Conservation (phyloP, 2,329 filamentous ascomycete species). For the Penicillium sp. region DNA sequence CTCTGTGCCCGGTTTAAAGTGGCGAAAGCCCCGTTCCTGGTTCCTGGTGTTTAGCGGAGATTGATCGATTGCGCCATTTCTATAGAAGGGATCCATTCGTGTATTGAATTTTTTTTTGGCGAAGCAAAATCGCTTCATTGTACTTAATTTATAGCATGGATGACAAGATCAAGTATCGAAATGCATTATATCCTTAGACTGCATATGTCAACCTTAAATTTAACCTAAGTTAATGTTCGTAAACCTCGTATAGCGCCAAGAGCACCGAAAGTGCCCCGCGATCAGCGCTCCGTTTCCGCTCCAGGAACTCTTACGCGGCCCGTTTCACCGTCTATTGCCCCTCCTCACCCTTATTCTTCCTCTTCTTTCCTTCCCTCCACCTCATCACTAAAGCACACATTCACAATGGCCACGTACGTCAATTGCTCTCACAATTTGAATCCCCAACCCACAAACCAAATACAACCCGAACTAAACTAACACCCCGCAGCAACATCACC, state of each 20-base stretch:
- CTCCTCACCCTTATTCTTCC: conserved; percentile 11
- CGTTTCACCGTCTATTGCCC: conserved; percentile 15
- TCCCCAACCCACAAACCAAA: not conserved
- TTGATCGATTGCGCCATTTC: not conserved
- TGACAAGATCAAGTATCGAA: not conserved
- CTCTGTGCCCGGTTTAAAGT: conserved; percentile 5
- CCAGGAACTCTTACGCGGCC: conserved; percentile 18
- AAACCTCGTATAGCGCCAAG: conserved; percentile 6
- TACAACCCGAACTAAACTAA: not conserved
- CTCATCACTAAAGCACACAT: conserved; percentile 8
- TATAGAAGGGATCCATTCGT: not conserved
- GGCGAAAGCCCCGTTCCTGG: conserved; percentile 11
- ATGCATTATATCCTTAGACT: not conserved
- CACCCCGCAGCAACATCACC: conserved; percentile 45
- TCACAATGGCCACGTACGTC: conserved; percentile 39
- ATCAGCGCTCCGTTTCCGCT: conserved; percentile 22
- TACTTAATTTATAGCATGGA: conserved; percentile 5
- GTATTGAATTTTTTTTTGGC: not conserved
- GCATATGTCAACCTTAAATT: not conserved
- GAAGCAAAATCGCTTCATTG: not conserved
- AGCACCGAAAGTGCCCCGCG: conserved; percentile 21
- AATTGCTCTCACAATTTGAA: not conserved
- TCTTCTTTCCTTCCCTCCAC: not conserved
- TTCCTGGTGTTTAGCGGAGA: conserved; percentile 15
- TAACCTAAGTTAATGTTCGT: not conserved